Conservation (phyloP, 176 grass and related monocot genomes). For the Dactylis glomerata region DNA sequence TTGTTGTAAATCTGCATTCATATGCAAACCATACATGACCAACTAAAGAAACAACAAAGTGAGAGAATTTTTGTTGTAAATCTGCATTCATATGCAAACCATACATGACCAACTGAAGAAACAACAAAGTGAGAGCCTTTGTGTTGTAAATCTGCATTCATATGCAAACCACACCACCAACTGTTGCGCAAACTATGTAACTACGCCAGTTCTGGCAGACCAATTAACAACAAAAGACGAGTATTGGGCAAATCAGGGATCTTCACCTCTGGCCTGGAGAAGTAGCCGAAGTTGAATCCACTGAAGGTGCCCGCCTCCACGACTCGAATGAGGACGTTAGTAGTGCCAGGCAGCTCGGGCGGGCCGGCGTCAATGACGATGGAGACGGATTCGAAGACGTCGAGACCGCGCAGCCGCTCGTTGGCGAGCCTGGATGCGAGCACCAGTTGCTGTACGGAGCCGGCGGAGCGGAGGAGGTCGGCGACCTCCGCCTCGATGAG, state of each 20-base stretch:
- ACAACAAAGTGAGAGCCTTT: background rate
- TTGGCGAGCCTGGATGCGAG: conserved; percentile 38
- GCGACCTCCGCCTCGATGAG: conserved; percentile 75
- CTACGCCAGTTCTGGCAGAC: background rate
- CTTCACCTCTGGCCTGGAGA: conserved; percentile 63
- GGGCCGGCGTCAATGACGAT: conserved; percentile 66
- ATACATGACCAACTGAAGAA: background rate
- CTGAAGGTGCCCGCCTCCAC: conserved; percentile 49
- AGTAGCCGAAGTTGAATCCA: conserved; percentile 32
- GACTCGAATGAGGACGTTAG: conserved; percentile 59
- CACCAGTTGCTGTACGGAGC: conserved; percentile 45
- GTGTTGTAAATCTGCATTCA: background rate
- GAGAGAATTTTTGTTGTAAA: background rate
- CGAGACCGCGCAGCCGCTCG: conserved; percentile 40
- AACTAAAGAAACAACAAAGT: background rate
- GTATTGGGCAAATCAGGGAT: background rate
- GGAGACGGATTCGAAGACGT: conserved; percentile 61
- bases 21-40: background rate
- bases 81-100: background rate
- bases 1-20: background rate
- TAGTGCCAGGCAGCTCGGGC: conserved; percentile 56
- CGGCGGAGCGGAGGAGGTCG: conserved; percentile 46
- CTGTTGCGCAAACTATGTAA: background rate
- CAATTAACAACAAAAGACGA: background rate
- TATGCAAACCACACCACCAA: background rate